Base-by-base conservation (phyloP, 2,329 filamentous ascomycete genomes). In the Neofusicoccum umdonicola region DNA sequence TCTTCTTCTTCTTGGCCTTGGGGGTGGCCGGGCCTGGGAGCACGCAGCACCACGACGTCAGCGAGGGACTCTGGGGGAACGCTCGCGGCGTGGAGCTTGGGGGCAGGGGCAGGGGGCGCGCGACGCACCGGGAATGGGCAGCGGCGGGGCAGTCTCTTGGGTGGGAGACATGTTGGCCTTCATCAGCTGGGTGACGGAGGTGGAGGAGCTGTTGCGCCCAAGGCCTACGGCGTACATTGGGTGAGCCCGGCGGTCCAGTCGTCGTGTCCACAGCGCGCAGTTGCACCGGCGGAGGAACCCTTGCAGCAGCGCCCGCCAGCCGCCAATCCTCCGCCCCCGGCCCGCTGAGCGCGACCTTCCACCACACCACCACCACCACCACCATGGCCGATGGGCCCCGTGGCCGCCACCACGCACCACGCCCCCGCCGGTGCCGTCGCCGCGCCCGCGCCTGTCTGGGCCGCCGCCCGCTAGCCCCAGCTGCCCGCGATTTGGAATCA, bases 1-100 rank as follows among this genome's bases (percentile, higher is more conserved):
- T 84, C 73, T 82, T 85, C 78, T 84, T 87, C 71, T 83, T 83
- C 71, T 52, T 65, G n/a, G 51, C n/a, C 52, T 64, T 57, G 17
- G 62, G 52, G 15, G 51, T 41, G 51, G 52, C 41, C 13, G 62
- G 62, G 37, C 27, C 62, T 64, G 62, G 51, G 22, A 56, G 39
- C 39, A 61, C 13, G 13, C 57, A 34, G 44, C 57, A 61, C 37
- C 13, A 48, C 17, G 48, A 45, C 61, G 50, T 54, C 56, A 60
- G 56, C 42, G 42, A 60, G 56, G n/a, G n/a, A 39, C 15, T 42
- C 31, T 9, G 39, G 39, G 39, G 35, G 54, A 39, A 44, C 22
- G 42, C n/a, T 45, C 56, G 31, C 15, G 15, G n/a, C n/a, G 22
- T 19, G 48, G 37, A 56, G 52, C 52, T 56, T 19, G 35, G 54